Base-by-base conservation (phyloP, 208 protist species). In the Acanthamoeba polyphaga region DNA sequence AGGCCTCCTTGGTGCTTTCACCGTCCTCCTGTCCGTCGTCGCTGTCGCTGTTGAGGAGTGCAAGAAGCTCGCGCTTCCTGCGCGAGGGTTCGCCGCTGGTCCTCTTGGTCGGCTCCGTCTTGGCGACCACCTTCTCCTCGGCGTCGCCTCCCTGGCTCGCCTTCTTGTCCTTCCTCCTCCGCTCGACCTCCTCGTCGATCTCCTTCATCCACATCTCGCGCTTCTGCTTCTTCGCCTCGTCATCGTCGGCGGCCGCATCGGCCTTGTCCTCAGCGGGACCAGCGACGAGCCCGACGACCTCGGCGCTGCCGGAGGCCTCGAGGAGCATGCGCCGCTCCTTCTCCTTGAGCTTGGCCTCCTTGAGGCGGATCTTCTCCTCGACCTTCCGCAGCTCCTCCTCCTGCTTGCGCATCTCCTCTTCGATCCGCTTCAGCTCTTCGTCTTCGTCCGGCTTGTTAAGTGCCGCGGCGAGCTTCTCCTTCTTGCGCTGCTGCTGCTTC, bases 161-260 rank as follows among this genome's bases (percentile, higher is more conserved):
- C 46, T 51, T 82, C 74, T 82, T 82, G 43, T 82, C 74, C 34
- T 43, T 27, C 5, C 46, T 10, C 29, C 74, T 43, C 8, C 74
- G 74, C 74, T 82, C 74, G 24, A 82, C 74, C 46, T 82, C 74
- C 74, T 82, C 74, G 46, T 82, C 74, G 74, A 82, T 82, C 74
- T 82, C 74, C 74, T 53, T 82, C 74, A 82, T 82, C 74, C 74
- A 82, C 74, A 82, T 82, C 38, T 82, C 74, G 15, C 74, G 74
- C 74, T 55, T 82, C 74, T 82, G 43, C 22, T 82, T 34, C 17
- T 82, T 34, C 46, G 51, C 38, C 2, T 27, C 34, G 32, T 46
- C 46, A 13, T 34, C 17, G 32, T 4, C 74, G 38, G 4, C 74
- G 34, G 51, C 55, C 34, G 19, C 19, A 1, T 22, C 8, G 2